Percentiles rank a stretch among this genome's conserved stretches.
Conservation (phyloP, 1,284 basidiomycete species). For the Moesziomyces sp. region DNA sequence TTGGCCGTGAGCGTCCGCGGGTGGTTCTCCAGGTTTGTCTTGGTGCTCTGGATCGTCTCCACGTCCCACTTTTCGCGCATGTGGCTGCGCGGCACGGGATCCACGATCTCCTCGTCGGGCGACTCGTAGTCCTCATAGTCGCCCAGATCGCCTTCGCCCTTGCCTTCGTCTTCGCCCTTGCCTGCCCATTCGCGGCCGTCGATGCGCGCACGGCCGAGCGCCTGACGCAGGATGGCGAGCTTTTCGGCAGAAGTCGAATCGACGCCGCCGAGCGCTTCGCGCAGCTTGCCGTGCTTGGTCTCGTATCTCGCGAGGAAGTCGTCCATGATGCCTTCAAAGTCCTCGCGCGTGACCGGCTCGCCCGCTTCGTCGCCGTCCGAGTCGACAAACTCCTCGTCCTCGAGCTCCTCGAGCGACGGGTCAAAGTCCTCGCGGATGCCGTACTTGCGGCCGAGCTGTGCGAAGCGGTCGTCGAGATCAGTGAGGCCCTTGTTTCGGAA, state of each 20-base stretch:
- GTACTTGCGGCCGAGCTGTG: constrained; percentile 75
- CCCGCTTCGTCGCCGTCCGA: constrained; percentile 73
- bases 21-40: constrained; percentile 66
- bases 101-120: constrained; percentile 70
- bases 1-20: constrained; percentile 59
- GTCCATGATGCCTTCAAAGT: constrained; percentile 90
- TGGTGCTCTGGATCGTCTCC: constrained; percentile 63
- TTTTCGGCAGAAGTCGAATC: constrained; percentile 72
- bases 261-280: constrained; percentile 69
- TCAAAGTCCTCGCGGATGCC: constrained; percentile 68
- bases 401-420: constrained; percentile 79
- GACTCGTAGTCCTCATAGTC: constrained; percentile 84
- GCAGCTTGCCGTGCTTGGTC: constrained; percentile 84
- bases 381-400: constrained; percentile 71
- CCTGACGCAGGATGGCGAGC: constrained; percentile 71
- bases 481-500: constrained; percentile 88
- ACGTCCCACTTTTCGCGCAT: constrained; percentile 66
- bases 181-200: constrained; percentile 45
- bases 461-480: constrained; percentile 91
- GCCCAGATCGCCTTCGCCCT: constrained; percentile 71
- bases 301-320: constrained; percentile 95
- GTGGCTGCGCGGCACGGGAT: constrained; percentile 33
- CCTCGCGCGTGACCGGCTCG: constrained; percentile 77
- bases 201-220: constrained; percentile 55
- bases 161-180: constrained; percentile 66